These are phyloP conservation scores for Elongisporangium senticosum DNA, from an alignment of 352 stramenopile genomes.

Conservation along the genomic window DNA sequence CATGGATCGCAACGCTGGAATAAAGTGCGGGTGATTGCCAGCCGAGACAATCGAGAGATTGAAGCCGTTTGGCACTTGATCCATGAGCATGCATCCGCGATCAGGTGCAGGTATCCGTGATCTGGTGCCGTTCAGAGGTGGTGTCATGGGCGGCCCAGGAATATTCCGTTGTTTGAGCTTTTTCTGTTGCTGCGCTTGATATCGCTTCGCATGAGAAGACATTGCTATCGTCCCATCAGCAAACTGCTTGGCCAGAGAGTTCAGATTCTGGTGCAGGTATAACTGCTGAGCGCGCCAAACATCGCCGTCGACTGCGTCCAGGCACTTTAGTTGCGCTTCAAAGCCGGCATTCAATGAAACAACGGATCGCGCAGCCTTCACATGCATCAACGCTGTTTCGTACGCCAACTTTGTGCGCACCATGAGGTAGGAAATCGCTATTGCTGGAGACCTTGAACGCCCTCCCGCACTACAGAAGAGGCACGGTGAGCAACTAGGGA, in stretches of 20 bases:
- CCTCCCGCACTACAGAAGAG: conserved; percentile 42
- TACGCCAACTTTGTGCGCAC: conserved; percentile 49
- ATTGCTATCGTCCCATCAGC: conserved; percentile 20
- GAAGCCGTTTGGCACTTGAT: conserved; percentile 47
- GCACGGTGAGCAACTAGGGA: neutral
- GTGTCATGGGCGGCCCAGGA: neutral
- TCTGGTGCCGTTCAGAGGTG: conserved; percentile 25
- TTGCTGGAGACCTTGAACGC: conserved; percentile 75
- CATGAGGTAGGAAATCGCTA: conserved; percentile 81
- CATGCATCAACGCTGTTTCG: conserved; percentile 33
- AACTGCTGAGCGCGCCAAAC: conserved; percentile 78
- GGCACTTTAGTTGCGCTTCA: conserved; percentile 73
- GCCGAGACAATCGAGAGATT: conserved; percentile 31
- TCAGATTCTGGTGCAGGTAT: conserved; percentile 41
- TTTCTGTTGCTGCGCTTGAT: conserved; percentile 17
- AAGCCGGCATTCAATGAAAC: conserved; percentile 79
- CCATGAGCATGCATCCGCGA: conserved; percentile 47
- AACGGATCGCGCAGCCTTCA: conserved; percentile 59
- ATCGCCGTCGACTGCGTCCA: conserved; percentile 59
- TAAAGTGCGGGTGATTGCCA: conserved; percentile 28
- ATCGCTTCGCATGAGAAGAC: conserved; percentile 13
- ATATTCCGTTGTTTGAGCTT: neutral
- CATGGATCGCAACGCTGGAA: conserved; percentile 69
- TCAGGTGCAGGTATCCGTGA: conserved; percentile 31
- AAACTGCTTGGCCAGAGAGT: conserved; percentile 28